Evolutionary conservation across 345 rosid species (phyloP), one percentile per base, ranked within the genome.

Genomic region (Pelargonium nanum): DNA sequence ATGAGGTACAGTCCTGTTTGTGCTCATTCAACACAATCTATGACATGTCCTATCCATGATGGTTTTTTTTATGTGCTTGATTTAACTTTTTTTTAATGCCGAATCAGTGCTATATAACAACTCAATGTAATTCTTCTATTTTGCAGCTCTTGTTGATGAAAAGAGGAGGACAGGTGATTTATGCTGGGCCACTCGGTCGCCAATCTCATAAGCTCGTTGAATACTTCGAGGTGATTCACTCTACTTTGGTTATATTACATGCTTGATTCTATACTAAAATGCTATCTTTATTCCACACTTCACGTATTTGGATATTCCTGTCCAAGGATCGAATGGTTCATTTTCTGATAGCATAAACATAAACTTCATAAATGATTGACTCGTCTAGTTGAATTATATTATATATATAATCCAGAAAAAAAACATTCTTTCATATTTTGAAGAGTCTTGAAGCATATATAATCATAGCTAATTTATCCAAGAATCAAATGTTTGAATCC

Each of bases 131-230:
- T 23, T 53, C 57, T 40, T n/a, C 15, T n/a, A 32, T 19, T 34
- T 51, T 60, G 45, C 77, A 77, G 80, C 66, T 77, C 17, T 62
- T 77, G 2, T 66, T 77, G 53, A 54, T 77, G 64, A 77, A 73
- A 65, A 58, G 80, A 60, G 80, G 80, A 24, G 80, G 77, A n/a
- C 65, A 58, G 53, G 77, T 63, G 60, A 72, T 72, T 10, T 77
- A 77, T 34, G 62, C 69, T 19, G 80, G 80, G 7, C 74, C 73
- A 28, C 66, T 77, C 16, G 80, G 80, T 30, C 74, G 25, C 16
- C 53, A 24, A 4, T 70, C 80, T 65, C 23, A 56, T 61, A 65
- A 66, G 68, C 65, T 72, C 4, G 66, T 76, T 22, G 57, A 67
- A 21, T 76, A 72, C 59, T 76, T 76, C 12, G 74, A 76, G 69